These are phyloP conservation scores for Cylindrodendrum hubeiense DNA, from an alignment of 2,329 filamentous ascomycete species.

Conservation along the genomic window DNA sequence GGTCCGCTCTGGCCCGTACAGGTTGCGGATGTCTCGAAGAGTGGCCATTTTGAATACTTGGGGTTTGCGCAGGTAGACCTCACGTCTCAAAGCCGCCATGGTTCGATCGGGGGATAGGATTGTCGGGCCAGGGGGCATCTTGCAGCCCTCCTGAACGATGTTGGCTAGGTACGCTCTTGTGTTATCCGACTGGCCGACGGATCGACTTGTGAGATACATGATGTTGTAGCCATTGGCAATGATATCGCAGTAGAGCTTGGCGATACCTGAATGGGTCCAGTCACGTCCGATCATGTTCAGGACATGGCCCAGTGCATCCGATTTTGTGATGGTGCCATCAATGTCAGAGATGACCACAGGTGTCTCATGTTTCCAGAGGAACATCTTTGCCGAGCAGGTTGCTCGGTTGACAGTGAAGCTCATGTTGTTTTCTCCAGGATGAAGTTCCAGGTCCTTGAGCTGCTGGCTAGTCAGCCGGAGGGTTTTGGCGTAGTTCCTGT, in stretches of 20 bases:
- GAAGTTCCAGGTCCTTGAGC: conserved; percentile 85
- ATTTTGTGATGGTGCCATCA: conserved; percentile 98
- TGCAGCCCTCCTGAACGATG: conserved; percentile 88
- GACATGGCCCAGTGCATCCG: conserved; percentile 92
- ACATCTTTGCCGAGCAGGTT: conserved; percentile 93
- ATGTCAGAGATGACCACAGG: conserved; percentile 99
- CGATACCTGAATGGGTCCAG: conserved; percentile 97
- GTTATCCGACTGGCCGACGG: conserved; percentile 91
- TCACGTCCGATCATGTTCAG: conserved; percentile 97
- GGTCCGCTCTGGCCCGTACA: conserved; percentile 82
- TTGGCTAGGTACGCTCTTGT: conserved; percentile 92
- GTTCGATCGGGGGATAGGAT: conserved; percentile 96
- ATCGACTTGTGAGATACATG: conserved; percentile 95
- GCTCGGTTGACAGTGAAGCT: conserved; percentile 97
- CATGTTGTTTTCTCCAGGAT: conserved; percentile 90
- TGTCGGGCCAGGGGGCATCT: conserved; percentile 88
- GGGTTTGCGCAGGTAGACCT: conserved; percentile 95
- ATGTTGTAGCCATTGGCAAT: conserved; percentile 97
- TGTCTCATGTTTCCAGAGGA: conserved; percentile 89
- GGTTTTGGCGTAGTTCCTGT: conserved; percentile 95
- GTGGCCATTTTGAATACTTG: conserved; percentile 99
- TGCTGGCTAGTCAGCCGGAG: conserved; percentile 95
- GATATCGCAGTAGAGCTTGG: conserved; percentile 97
- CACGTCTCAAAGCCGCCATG: conserved; percentile 90
- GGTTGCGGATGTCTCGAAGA: conserved; percentile 88